These are phyloP conservation scores for Hanseniaspora guilliermondii DNA, from an alignment of 805 yeast genomes.

Conservation along the genomic window DNA sequence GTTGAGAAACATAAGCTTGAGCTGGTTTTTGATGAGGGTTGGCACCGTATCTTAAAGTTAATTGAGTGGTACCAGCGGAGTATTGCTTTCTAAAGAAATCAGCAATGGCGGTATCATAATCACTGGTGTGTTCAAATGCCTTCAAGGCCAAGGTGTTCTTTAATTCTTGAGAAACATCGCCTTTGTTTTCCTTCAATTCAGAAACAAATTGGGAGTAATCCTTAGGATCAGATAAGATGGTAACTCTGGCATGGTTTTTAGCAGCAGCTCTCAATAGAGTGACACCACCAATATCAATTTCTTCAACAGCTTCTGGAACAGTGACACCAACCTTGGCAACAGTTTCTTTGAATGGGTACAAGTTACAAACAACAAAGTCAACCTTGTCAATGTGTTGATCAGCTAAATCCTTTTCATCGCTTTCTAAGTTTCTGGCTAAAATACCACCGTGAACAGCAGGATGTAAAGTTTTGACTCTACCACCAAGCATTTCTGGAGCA, in stretches of 20 bases:
- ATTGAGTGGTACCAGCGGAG: constrained; percentile 76
- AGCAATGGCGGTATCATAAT: constrained; percentile 87
- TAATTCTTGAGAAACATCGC: constrained; percentile 51
- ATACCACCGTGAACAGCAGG: constrained; percentile 99
- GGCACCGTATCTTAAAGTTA: constrained; percentile 94
- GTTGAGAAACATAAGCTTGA: constrained; percentile 80
- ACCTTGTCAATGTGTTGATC: constrained; percentile 90
- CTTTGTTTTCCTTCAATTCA: constrained; percentile 50
- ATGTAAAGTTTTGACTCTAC: constrained; percentile 94
- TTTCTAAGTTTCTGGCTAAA: constrained; percentile 81
- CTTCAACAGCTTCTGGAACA: constrained; percentile 94
- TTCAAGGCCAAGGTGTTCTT: constrained; percentile 81
- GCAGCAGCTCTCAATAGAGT: constrained; percentile 97
- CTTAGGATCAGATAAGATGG: constrained; percentile 85
- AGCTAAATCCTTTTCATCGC: constrained; percentile 78
- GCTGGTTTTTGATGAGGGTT: constrained; percentile 99
- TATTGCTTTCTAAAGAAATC: constrained; percentile 97
- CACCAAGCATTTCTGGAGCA: constrained; percentile 98
- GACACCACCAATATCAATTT: constrained; percentile 96
- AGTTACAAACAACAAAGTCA: constrained; percentile 92
- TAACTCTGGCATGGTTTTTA: constrained; percentile 92
- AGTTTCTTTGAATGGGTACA: constrained; percentile 96
- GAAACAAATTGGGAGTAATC: constrained; percentile 81
- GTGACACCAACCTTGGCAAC: constrained; percentile 92
- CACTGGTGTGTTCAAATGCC: constrained; percentile 98